phyloP scores from a whole-genome alignment of 805 yeast genomes.

The Wickerhamiella parazyma region DNA sequence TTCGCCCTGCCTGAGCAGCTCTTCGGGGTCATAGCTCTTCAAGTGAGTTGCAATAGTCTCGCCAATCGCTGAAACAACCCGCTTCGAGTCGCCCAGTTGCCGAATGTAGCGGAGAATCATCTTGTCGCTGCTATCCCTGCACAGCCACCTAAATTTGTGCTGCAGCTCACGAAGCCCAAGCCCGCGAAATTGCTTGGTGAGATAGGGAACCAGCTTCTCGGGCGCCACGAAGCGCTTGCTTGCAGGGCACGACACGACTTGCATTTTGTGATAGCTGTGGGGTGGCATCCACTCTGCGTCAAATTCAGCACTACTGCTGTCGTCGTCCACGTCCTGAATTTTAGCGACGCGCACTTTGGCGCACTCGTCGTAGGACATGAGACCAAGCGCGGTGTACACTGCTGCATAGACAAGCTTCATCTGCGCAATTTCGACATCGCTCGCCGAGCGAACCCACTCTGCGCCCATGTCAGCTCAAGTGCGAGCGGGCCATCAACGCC shows the following conservation, averaged over 20 bases:
- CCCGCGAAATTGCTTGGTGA: neutral
- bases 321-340: neutral
- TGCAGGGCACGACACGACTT: neutral
- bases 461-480: neutral
- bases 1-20: constrained; percentile 6
- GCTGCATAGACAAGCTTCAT: constrained; percentile 7
- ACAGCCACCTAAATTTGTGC: neutral
- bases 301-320: neutral
- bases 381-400: constrained; percentile 1
- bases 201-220: neutral
- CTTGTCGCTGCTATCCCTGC: neutral
- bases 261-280: neutral
- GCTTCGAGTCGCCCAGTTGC: neutral
- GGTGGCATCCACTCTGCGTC: neutral
- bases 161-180: neutral
- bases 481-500: neutral
- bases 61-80: neutral
- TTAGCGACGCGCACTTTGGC: neutral
- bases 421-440: constrained; percentile 5
- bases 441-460: constrained; percentile 5
- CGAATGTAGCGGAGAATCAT: constrained; percentile 2
- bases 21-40: neutral
- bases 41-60: neutral
- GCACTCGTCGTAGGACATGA: neutral
- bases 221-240: constrained; percentile 2